A percentile compares a stretch with the other conserved stretches of the same genome.
These are phyloP conservation scores for Phalaenopsis aphrodite DNA, from an alignment of 106 monocot genomes.

Conservation along the genomic window DNA sequence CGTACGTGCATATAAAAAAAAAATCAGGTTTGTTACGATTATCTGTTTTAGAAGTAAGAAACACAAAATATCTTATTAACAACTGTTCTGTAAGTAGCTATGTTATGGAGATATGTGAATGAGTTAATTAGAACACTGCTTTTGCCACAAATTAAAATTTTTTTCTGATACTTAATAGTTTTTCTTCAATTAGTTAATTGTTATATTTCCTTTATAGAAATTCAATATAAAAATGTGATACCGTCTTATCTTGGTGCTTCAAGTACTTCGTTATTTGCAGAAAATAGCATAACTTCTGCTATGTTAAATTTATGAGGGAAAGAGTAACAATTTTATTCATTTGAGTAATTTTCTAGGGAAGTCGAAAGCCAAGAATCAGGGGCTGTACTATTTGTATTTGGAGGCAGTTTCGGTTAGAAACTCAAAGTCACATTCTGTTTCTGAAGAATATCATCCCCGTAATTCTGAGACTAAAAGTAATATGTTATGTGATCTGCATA, in stretches of 20 bases:
- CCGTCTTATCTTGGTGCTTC: neutral
- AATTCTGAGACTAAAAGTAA: constrained; percentile 29
- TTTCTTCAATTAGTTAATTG: neutral
- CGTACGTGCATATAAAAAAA: too few relatives aligned
- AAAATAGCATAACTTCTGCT: neutral
- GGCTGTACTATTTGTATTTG: constrained; percentile 87
- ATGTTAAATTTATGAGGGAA: neutral
- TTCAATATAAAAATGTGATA: neutral
- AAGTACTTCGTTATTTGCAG: neutral
- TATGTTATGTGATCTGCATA: constrained; percentile 43
- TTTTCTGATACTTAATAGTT: neutral
- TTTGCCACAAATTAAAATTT: neutral
- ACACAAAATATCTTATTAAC: too few relatives aligned
- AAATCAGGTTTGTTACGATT: too few relatives aligned
- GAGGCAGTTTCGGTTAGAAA: constrained; percentile 93
- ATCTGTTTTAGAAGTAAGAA: too few relatives aligned
- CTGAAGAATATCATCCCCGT: constrained; percentile 30
- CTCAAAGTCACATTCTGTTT: constrained; percentile 62
- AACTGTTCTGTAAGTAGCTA: neutral
- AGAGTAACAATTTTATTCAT: neutral
- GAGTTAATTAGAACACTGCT: neutral
- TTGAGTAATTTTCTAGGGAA: constrained; percentile 50
- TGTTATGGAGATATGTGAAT: neutral
- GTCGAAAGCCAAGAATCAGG: constrained; percentile 81
- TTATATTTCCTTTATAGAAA: neutral